phyloP scores from a whole-genome alignment of 306 rosid genomes.

The Pyrus pyrifolia region DNA sequence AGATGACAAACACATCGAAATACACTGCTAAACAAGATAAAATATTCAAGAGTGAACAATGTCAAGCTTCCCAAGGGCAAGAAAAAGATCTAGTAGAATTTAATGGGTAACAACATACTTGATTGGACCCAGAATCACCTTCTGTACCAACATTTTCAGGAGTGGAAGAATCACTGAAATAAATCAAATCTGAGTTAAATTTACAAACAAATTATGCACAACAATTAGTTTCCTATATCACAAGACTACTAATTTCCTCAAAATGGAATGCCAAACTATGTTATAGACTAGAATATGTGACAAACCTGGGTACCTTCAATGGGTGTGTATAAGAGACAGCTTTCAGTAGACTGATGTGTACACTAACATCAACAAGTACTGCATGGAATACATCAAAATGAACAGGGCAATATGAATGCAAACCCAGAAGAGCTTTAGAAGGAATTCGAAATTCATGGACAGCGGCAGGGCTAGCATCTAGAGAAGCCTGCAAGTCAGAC shows the following conservation, averaged over 20 bases:
- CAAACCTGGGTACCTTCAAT: conserved; percentile 61
- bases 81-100: conserved; percentile 1
- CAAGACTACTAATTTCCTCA: neutral
- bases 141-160: conserved; percentile 26
- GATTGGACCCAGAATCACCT: conserved; percentile 29
- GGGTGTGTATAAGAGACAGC: conserved; percentile 39
- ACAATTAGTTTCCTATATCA: neutral
- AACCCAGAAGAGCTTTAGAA: conserved; percentile 76
- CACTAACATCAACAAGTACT: conserved; percentile 71
- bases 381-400: conserved; percentile 76
- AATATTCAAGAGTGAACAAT: neutral
- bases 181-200: conserved; percentile 18
- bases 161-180: conserved; percentile 38
- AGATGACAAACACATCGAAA: conserved; percentile 1
- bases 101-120: conserved; percentile 35
- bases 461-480: conserved; percentile 53
- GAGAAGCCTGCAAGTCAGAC: conserved; percentile 43
- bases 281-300: conserved; percentile 26
- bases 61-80: conserved; percentile 5
- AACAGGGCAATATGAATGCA: conserved; percentile 84
- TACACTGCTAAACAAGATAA: neutral
- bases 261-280: conserved; percentile 1
- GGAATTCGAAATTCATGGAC: conserved; percentile 83
- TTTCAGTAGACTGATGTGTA: conserved; percentile 64
- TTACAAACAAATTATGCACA: neutral